Evolutionary conservation across 2,329 filamentous ascomycete genomes (phyloP).

Genomic region (Apiospora marii): DNA sequence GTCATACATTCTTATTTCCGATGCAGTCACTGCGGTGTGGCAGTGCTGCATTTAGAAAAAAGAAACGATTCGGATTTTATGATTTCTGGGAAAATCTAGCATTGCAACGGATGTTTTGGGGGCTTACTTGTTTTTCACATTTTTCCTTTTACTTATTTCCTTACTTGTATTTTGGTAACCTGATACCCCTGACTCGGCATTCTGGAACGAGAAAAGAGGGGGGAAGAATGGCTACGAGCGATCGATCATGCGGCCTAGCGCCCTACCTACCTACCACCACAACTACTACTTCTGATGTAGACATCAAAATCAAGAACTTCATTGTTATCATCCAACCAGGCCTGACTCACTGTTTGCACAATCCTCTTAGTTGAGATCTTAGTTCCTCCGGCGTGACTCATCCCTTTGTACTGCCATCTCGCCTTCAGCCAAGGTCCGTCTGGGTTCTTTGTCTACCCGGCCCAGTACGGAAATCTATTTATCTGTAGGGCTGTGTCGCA

Average conservation of each 20-base stretch:
- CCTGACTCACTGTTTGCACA: too few species aligned
- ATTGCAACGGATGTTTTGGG: slow-evolving; percentile 18
- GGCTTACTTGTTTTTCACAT: not conserved
- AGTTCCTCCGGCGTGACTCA: not conserved
- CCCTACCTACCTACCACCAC: not conserved
- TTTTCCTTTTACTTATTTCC: not conserved
- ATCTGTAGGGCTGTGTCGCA: too few species aligned
- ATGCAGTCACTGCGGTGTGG: not conserved
- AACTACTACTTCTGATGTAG: slow-evolving; percentile 2
- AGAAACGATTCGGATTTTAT: not conserved
- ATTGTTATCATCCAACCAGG: not conserved
- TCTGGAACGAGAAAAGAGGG: slow-evolving; percentile 4
- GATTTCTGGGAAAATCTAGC: slow-evolving; percentile 1
- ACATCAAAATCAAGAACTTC: slow-evolving; percentile 1
- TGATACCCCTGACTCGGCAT: slow-evolving; percentile 18
- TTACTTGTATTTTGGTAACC: not conserved
- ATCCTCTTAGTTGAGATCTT: too few species aligned
- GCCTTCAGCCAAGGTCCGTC: too few species aligned
- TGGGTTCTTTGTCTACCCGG: too few species aligned
- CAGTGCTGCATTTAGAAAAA: not conserved
- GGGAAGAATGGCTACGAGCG: not conserved
- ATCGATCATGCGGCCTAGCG: not conserved
- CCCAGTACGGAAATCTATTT: too few species aligned
- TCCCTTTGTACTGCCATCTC: not conserved
- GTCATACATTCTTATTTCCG: not conserved